Base-by-base conservation (phyloP, 352 stramenopile genomes). In the Elongisporangium undulatum region DNA sequence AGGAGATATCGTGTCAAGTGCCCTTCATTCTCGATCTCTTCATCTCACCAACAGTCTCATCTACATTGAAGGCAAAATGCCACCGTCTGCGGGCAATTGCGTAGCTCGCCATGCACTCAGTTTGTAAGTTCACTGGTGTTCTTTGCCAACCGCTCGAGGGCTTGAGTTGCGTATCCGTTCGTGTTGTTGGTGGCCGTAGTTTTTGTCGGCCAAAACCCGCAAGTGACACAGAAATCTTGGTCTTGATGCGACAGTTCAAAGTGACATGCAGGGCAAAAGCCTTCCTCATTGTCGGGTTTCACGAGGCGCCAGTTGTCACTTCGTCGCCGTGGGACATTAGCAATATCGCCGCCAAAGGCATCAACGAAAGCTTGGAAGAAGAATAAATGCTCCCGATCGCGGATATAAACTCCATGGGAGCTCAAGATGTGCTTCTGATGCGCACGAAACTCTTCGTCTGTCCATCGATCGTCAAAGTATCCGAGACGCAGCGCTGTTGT, bases 331-430 rank as follows among this genome's bases (percentile, higher is more conserved):
- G 79, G 74, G 1, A 90, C 76, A 23, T 72, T 81, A 34, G 20
- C 26, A n/a, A 90, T 39, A 45, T 85, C 66, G 24, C 67, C 65
- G 9, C 66, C 49, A 59, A 89, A 90, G 10, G 74, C 77, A n/a
- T 60, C 58, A 23, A 88, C 53, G 52, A 92, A 89, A 12, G 74
- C 69, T n/a, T 72, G 58, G 49, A 89, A 87, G 61, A 87, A 92
- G 45, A 82, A 86, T 24, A 90, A 51, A 22, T 92, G 82, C 53
- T 92, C 82, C 50, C 68, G 63, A 59, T 92, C 82, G 26, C 79
- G 82, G 16, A 90, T 69, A 34, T 79, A 78, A n/a, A 92, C 67
- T 26, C 63, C 49, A 39, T 92, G 79, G 2, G 53, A 49, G 41
- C 58, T 59, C 34, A 74, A 83, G 9, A 71, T 62, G 0, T 53